These are phyloP conservation scores for Simmondsia chinensis DNA, from an alignment of 148 eudicot species.

Conservation along the genomic window DNA sequence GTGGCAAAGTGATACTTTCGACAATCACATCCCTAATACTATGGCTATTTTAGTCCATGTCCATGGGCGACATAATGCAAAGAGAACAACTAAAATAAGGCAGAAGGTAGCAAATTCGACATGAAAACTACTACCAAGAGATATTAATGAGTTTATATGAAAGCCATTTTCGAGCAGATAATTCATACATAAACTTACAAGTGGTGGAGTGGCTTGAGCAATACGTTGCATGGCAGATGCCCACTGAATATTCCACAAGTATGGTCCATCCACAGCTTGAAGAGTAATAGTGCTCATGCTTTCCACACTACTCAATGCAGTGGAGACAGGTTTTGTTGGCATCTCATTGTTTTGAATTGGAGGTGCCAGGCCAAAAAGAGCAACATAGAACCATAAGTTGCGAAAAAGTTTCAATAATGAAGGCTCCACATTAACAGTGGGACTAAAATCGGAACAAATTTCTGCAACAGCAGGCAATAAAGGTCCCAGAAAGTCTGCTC, in stretches of 20 bases:
- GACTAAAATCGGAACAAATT: slow-evolving; percentile 92
- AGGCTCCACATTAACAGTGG: slow-evolving; percentile 78
- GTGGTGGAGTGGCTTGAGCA: slow-evolving; percentile 98
- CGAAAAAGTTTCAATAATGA: slow-evolving; percentile 89
- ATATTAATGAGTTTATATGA: neutral
- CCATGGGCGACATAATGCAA: no score
- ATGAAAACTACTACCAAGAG: no score
- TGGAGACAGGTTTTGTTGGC: slow-evolving; percentile 53
- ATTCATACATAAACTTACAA: slow-evolving; percentile 49
- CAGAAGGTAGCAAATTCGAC: no score
- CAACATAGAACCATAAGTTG: slow-evolving; percentile 94
- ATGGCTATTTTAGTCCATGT: no score
- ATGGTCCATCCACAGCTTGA: slow-evolving; percentile 97
- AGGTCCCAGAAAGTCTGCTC: slow-evolving; percentile 99
- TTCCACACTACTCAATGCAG: slow-evolving; percentile 63
- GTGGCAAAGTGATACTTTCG: no score
- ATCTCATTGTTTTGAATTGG: slow-evolving; percentile 63
- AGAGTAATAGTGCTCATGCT: slow-evolving; percentile 72
- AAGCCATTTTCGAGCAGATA: neutral
- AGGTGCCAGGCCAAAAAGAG: slow-evolving; percentile 97
- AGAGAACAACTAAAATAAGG: no score
- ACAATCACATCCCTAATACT: no score
- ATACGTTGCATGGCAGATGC: slow-evolving; percentile 84
- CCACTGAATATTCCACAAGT: slow-evolving; percentile 89
- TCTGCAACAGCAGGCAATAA: slow-evolving; percentile 96